These are phyloP conservation scores for Glycine soja DNA, from an alignment of 306 rosid genomes.

Conservation along the genomic window DNA sequence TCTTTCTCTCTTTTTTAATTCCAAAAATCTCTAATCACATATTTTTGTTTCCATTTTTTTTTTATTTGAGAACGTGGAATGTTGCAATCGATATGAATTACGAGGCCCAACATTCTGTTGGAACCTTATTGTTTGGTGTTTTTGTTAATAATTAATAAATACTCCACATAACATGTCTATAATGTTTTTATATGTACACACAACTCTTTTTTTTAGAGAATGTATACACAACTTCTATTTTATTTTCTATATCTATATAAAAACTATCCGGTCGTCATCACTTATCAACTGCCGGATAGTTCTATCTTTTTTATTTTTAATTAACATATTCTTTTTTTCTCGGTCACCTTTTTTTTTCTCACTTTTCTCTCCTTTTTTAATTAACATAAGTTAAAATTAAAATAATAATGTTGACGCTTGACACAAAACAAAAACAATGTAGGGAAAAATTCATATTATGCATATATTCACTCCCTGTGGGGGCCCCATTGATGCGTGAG, in stretches of 20 bases:
- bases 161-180: neutral
- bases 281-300: no score
- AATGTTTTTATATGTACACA: no score
- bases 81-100: slow-evolving; percentile 20
- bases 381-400: no score
- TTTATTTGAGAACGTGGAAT: neutral
- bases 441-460: neutral
- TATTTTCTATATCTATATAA: no score
- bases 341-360: no score
- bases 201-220: no score
- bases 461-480: neutral
- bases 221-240: no score
- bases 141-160: neutral
- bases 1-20: neutral
- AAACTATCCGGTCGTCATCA: no score
- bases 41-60: neutral
- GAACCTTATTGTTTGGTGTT: neutral
- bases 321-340: no score
- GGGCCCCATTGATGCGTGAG: neutral
- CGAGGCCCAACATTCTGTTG: slow-evolving; percentile 4
- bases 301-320: no score
- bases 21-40: slow-evolving; percentile 22
- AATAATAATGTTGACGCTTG: neutral
- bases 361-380: no score
- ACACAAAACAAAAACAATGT: neutral